phyloP scores from a whole-genome alignment of 2,329 filamentous ascomycete genomes.

The Epichloe baconii region DNA sequence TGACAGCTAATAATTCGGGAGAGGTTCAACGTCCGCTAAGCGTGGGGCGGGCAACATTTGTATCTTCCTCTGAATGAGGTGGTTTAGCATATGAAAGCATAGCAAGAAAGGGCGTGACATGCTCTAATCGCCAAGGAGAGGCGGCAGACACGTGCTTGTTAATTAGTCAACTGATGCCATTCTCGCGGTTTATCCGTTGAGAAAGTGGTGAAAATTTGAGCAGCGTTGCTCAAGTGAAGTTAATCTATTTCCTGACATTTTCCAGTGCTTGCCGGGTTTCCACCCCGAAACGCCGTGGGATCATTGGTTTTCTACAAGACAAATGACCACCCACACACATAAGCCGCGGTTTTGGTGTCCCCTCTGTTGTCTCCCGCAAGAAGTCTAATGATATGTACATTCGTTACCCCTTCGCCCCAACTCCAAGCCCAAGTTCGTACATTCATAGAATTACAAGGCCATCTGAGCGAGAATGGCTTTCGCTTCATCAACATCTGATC shows the following conservation, averaged over 20 bases:
- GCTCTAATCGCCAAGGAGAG: background rate
- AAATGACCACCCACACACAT: too few species aligned
- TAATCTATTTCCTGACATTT: background rate
- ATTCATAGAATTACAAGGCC: background rate
- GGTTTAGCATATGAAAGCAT: background rate
- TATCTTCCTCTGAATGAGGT: background rate
- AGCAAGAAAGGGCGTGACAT: background rate
- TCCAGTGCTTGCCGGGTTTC: background rate
- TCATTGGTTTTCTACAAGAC: too few species aligned
- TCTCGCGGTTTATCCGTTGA: background rate
- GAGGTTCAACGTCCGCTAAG: too few species aligned
- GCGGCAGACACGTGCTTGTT: background rate
- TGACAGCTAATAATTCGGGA: too few species aligned
- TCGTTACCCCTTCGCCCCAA: too few species aligned
- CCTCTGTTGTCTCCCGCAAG: too few species aligned
- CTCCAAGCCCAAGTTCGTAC: background rate
- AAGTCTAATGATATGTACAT: too few species aligned
- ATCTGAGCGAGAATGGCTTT: background rate
- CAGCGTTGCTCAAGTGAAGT: constrained; percentile 3
- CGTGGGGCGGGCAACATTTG: background rate
- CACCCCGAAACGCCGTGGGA: too few species aligned
- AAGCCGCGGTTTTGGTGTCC: too few species aligned
- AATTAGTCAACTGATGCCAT: background rate
- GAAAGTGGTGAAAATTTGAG: constrained; percentile 1
- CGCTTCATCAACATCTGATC: constrained; percentile 8